Percentiles rank a stretch among this genome's conserved stretches.
These are phyloP conservation scores for Pythium grandisporangium DNA, from an alignment of 352 stramenopile species.

Conservation along the genomic window DNA sequence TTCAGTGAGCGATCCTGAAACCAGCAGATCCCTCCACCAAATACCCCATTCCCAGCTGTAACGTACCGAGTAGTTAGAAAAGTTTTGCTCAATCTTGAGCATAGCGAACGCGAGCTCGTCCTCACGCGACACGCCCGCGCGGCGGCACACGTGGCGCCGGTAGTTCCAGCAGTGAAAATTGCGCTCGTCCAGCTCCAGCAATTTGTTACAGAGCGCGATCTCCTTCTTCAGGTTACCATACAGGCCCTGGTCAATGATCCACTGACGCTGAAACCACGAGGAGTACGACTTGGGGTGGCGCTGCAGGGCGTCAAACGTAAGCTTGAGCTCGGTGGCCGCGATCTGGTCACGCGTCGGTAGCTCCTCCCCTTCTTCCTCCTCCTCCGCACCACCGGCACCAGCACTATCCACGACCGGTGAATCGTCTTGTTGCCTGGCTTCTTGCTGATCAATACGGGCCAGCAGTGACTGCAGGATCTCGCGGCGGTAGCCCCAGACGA, in stretches of 20 bases:
- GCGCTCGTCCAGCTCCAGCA: constrained; percentile 87
- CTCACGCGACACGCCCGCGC: constrained; percentile 33
- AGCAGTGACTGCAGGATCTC: constrained; percentile 75
- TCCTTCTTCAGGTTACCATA: constrained; percentile 53
- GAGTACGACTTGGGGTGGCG: constrained; percentile 97
- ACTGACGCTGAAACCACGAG: constrained; percentile 86
- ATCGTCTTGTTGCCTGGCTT: constrained; percentile 11
- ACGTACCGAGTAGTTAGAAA: constrained; percentile 96
- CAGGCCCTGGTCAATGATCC: constrained; percentile 67
- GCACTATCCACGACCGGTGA: constrained; percentile 1
- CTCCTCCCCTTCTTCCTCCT: too few relatives aligned
- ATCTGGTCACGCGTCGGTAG: constrained; percentile 22
- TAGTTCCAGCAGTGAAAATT: constrained; percentile 99
- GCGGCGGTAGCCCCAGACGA: constrained; percentile 96
- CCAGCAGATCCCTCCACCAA: too few relatives aligned
- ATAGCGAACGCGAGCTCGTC: constrained; percentile 92
- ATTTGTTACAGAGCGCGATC: constrained; percentile 63
- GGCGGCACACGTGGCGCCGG: constrained; percentile 61
- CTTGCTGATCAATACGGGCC: too few relatives aligned
- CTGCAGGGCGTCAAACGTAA: constrained; percentile 87
- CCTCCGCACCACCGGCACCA: too few relatives aligned
- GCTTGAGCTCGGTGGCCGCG: constrained; percentile 80
- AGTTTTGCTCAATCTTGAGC: constrained; percentile 96
- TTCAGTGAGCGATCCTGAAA: too few relatives aligned
- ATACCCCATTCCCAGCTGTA: background rate